Conservation (phyloP, 148 eudicot genomes). For the Suaeda aralocaspica region DNA sequence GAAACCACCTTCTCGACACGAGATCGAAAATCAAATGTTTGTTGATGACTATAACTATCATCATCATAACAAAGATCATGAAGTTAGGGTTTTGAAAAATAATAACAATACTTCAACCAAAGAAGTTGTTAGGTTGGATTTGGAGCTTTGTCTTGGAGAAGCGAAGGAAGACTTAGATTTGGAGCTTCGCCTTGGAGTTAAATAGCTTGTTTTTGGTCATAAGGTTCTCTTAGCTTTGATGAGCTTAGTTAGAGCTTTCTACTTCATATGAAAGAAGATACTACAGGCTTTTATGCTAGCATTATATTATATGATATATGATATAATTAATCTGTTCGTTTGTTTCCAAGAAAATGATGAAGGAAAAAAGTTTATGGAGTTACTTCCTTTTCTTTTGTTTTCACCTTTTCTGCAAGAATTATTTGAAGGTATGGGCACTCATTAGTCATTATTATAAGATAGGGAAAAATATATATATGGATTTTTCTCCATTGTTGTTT, state of each 20-base stretch:
- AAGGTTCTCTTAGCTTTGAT: too few relatives aligned
- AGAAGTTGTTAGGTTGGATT: slow-evolving; percentile 37
- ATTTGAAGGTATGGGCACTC: slow-evolving; percentile 22
- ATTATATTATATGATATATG: not conserved
- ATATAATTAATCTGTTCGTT: slow-evolving; percentile 19
- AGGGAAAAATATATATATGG: not conserved
- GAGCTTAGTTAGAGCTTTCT: too few relatives aligned
- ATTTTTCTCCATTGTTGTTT: not conserved
- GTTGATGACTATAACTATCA: slow-evolving; percentile 2
- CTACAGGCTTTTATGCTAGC: not conserved
- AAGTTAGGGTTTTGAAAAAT: slow-evolving; percentile 35
- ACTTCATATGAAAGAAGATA: not conserved
- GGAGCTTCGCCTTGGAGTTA: slow-evolving; percentile 72
- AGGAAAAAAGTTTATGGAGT: slow-evolving; percentile 16
- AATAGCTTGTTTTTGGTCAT: not conserved
- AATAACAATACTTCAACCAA: slow-evolving; percentile 3
- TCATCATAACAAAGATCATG: slow-evolving; percentile 13
- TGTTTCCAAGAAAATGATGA: slow-evolving; percentile 21
- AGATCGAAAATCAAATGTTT: not conserved
- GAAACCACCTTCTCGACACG: not conserved
- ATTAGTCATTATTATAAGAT: too few relatives aligned
- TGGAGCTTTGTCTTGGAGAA: slow-evolving; percentile 47
- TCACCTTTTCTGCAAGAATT: slow-evolving; percentile 14
- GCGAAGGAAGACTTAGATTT: slow-evolving; percentile 67
- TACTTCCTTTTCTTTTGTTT: slow-evolving; percentile 10